Evolutionary conservation across 306 rosid species (phyloP).

Genomic region (Castanospermum australe): DNA sequence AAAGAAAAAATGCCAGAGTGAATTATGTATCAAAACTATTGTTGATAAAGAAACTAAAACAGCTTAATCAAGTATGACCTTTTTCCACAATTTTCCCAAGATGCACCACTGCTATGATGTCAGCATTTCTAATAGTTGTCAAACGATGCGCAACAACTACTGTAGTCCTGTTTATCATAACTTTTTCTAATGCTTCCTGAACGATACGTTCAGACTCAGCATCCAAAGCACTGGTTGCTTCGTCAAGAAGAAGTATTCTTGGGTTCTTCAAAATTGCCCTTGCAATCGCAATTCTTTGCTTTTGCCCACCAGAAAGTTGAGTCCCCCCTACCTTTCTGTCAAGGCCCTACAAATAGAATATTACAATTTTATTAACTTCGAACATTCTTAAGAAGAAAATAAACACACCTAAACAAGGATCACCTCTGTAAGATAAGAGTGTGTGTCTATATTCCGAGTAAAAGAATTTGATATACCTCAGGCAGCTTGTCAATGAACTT

Average conservation of each 20-base stretch:
- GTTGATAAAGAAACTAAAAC: not conserved
- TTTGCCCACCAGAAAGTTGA: slow-evolving; percentile 94
- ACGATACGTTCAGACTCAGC: slow-evolving; percentile 89
- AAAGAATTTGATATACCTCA: slow-evolving; percentile 32
- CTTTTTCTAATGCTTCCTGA: slow-evolving; percentile 73
- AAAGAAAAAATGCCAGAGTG: slow-evolving; percentile 15
- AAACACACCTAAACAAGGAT: no score
- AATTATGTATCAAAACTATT: not conserved
- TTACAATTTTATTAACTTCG: not conserved
- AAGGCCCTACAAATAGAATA: slow-evolving; percentile 56
- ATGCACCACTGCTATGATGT: slow-evolving; percentile 80
- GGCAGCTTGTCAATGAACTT: slow-evolving; percentile 80
- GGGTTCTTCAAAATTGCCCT: slow-evolving; percentile 94
- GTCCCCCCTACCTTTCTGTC: slow-evolving; percentile 88
- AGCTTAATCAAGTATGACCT: slow-evolving; percentile 39
- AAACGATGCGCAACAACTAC: slow-evolving; percentile 91
- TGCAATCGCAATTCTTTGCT: slow-evolving; percentile 95
- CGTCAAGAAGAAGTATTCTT: slow-evolving; percentile 83
- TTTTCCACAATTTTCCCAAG: slow-evolving; percentile 77
- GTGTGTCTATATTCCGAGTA: not conserved
- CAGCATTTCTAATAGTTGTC: slow-evolving; percentile 81
- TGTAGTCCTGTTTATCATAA: slow-evolving; percentile 74
- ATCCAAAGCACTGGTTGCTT: slow-evolving; percentile 93
- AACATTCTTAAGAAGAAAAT: not conserved
- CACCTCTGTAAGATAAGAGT: no score